phyloP scores from a whole-genome alignment of 2,329 filamentous ascomycete genomes.

The Teratosphaeria viscida region DNA sequence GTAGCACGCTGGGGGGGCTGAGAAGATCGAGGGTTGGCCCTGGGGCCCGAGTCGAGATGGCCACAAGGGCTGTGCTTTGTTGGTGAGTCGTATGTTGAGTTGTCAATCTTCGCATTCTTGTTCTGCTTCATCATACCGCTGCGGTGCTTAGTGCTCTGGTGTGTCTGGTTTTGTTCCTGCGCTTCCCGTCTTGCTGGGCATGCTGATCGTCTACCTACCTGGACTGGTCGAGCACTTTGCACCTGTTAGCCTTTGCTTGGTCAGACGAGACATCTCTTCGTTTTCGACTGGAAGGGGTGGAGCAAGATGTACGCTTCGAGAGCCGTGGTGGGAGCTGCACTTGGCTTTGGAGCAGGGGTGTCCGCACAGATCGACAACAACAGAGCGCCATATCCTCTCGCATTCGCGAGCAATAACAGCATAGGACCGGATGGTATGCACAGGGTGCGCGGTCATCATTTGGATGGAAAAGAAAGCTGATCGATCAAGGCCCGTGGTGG shows the following conservation, averaged over 20 bases:
- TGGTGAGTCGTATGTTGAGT: not conserved
- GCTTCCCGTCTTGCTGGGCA: not conserved
- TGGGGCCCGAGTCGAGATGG: not conserved
- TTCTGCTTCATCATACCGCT: not conserved
- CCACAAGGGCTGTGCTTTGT: not conserved
- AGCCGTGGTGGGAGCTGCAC: not conserved
- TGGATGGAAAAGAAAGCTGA: not conserved
- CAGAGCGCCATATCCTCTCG: constrained; percentile 1
- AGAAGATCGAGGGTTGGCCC: not conserved
- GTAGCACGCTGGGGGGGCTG: not conserved
- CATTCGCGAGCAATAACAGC: constrained; percentile 3
- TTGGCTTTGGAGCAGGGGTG: not conserved
- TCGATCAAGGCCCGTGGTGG: constrained; percentile 7
- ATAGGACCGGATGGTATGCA: constrained; percentile 8
- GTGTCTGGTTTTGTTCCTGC: not conserved
- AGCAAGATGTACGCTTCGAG: not conserved
- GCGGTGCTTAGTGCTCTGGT: not conserved
- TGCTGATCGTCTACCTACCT: not conserved
- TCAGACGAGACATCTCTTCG: not conserved
- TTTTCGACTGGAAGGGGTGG: not conserved
- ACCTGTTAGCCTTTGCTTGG: not conserved
- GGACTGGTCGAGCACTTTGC: not conserved
- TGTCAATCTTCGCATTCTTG: not conserved
- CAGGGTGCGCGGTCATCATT: not conserved
- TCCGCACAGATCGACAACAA: constrained; percentile 2